Evolutionary conservation across 2,329 filamentous ascomycete genomes (phyloP).

Genomic region (Pestalotiopsis fici): DNA sequence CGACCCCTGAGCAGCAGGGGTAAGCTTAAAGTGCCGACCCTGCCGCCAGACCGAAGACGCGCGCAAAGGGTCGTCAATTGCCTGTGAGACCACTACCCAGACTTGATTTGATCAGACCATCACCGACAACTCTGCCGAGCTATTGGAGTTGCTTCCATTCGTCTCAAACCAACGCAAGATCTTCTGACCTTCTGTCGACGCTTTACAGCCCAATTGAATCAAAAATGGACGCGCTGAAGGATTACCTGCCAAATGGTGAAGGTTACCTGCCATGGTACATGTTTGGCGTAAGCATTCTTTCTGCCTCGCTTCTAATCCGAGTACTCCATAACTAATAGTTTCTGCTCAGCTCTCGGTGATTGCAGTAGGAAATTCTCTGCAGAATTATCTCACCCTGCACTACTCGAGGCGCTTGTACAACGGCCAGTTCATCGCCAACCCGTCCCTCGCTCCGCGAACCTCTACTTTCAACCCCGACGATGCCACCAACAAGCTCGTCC

Average conservation of each 20-base stretch:
- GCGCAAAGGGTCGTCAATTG: not conserved
- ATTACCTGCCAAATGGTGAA: constrained; percentile 46
- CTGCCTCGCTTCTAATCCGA: not conserved
- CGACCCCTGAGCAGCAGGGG: not conserved
- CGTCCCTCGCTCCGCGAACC: constrained; percentile 40
- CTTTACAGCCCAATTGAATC: not conserved
- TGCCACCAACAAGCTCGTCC: constrained; percentile 52
- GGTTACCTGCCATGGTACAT: constrained; percentile 62
- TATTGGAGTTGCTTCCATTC: not conserved
- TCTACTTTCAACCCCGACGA: constrained; percentile 51
- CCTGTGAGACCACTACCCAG: not conserved
- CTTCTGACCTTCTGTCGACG: not conserved
- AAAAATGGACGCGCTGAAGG: constrained; percentile 46
- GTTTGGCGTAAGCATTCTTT: constrained; percentile 45
- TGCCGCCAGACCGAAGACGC: not conserved
- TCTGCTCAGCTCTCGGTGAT: constrained; percentile 71
- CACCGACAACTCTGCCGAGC: not conserved
- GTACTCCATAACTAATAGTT: not conserved
- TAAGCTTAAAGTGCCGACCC: not conserved
- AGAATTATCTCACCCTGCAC: constrained; percentile 77
- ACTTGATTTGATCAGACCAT: not conserved
- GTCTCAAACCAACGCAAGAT: not conserved
- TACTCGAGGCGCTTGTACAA: constrained; percentile 90
- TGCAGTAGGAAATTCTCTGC: constrained; percentile 81
- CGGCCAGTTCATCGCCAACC: constrained; percentile 58